phyloP scores from a whole-genome alignment of 1,284 basidiomycete genomes.

The Pseudozyma pruni region DNA sequence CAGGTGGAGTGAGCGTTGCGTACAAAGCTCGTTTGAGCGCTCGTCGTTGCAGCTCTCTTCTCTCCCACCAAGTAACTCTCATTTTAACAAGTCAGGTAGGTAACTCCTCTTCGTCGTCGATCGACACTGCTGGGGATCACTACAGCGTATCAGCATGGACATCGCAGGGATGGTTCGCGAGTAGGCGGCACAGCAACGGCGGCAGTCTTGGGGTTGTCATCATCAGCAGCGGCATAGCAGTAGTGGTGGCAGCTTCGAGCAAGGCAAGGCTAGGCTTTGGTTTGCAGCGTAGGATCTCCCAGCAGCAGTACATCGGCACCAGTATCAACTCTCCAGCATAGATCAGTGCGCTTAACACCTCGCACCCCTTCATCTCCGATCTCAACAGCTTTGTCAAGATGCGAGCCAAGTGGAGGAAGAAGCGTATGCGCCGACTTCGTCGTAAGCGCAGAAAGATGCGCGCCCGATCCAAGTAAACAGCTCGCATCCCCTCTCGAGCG shows the following conservation, averaged over 20 bases:
- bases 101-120: constrained; percentile 6
- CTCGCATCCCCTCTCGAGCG: constrained; percentile 15
- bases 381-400: constrained; percentile 54
- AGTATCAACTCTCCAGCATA: constrained; percentile 12
- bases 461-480: constrained; percentile 64
- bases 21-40: constrained; percentile 37
- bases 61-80: constrained; percentile 53
- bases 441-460: constrained; percentile 68
- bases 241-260: too few relatives aligned
- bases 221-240: too few relatives aligned
- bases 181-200: too few relatives aligned
- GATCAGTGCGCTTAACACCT: too few relatives aligned
- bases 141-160: constrained; percentile 7
- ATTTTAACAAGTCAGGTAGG: constrained; percentile 53
- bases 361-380: neutral
- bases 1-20: constrained; percentile 36
- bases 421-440: constrained; percentile 66
- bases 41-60: constrained; percentile 22
- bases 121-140: constrained; percentile 19
- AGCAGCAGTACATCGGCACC: neutral
- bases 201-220: too few relatives aligned
- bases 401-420: constrained; percentile 67
- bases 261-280: too few relatives aligned
- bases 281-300: constrained; percentile 1
- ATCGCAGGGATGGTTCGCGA: constrained; percentile 1